Conservation (phyloP, 1,284 basidiomycete genomes). For the Ceratobasidium sp. region DNA sequence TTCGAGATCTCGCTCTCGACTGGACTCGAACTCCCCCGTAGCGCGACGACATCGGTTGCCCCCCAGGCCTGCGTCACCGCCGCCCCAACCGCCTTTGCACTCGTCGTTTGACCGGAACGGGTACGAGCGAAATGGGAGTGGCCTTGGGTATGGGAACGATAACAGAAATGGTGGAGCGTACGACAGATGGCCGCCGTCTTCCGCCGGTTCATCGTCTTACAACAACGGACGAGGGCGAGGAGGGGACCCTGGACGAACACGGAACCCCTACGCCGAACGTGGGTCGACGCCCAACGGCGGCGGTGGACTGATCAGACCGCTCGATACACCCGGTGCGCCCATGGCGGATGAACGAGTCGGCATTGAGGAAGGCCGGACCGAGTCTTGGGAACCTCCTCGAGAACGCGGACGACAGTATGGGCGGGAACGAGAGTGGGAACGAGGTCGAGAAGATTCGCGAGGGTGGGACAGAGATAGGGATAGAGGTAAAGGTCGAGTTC, state of each 20-base stretch:
- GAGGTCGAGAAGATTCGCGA: background rate
- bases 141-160: background rate
- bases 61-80: conserved; percentile 16
- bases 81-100: background rate
- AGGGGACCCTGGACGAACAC: background rate
- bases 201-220: background rate
- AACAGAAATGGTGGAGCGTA: background rate
- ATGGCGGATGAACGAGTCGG: conserved; percentile 19
- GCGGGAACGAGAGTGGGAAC: background rate
- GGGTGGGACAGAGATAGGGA: background rate
- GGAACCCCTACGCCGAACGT: conserved; percentile 14
- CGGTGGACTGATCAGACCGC: conserved; percentile 9
- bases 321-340: conserved; percentile 29
- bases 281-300: background rate
- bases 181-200: background rate
- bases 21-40: conserved; percentile 3
- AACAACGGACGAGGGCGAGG: background rate
- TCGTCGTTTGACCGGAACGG: conserved; percentile 8
- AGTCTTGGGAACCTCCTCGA: background rate
- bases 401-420: background rate
- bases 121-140: background rate
- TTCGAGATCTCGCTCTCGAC: background rate
- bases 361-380: background rate
- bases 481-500: background rate
- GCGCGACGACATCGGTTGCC: conserved; percentile 23